phyloP scores from a whole-genome alignment of 805 yeast genomes.

The Hermanozyma aechmeae region DNA sequence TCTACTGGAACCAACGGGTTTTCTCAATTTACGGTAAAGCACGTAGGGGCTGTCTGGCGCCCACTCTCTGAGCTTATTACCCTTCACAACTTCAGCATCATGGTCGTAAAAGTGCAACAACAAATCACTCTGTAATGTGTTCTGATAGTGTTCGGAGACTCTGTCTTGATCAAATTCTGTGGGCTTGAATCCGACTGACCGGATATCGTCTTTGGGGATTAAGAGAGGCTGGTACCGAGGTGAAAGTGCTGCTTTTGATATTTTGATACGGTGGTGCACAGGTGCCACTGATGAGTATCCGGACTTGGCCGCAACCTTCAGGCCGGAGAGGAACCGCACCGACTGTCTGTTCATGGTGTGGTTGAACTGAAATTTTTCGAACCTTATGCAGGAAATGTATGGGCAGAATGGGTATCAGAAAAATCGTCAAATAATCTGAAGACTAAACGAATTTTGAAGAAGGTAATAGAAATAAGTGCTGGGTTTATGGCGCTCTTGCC shows the following conservation, averaged over 20 bases:
- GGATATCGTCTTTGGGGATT: conserved; percentile 61
- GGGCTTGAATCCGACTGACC: conserved; percentile 74
- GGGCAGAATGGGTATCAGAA: not conserved
- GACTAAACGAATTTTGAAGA: not conserved
- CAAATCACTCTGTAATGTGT: conserved; percentile 69
- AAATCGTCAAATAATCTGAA: not conserved
- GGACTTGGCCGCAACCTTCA: conserved; percentile 40
- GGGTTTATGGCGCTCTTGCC: not conserved
- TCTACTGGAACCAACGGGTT: conserved; percentile 67
- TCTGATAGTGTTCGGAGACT: conserved; percentile 63
- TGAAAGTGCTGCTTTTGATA: conserved; percentile 64
- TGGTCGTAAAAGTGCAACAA: conserved; percentile 72
- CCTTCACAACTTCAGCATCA: conserved; percentile 41
- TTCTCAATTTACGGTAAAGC: conserved; percentile 66
- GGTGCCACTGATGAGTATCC: conserved; percentile 71
- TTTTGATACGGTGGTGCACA: conserved; percentile 80
- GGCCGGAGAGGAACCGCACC: conserved; percentile 23
- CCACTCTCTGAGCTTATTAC: conserved; percentile 76
- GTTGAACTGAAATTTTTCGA: not conserved
- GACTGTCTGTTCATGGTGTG: conserved; percentile 13
- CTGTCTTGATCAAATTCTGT: conserved; percentile 70
- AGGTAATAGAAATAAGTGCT: not conserved
- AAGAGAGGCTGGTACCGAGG: conserved; percentile 66
- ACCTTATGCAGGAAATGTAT: not conserved
- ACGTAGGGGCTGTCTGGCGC: conserved; percentile 84